phyloP scores from a whole-genome alignment of 2,329 filamentous ascomycete species.

The Zalaria obscura region DNA sequence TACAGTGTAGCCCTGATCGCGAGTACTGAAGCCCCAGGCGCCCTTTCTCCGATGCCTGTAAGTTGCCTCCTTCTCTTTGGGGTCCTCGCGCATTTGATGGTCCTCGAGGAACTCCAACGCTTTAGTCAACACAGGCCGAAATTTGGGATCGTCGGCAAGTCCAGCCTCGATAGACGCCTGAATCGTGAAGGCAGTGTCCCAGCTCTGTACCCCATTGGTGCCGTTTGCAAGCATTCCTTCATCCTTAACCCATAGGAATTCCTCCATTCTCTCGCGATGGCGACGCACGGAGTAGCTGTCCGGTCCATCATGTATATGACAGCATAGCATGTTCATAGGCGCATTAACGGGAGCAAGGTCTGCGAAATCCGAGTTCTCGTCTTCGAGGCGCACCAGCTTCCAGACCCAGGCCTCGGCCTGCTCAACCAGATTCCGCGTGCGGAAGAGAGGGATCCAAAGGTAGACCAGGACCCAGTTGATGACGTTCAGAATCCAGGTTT shows the following conservation, averaged over 20 bases:
- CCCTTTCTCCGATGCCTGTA: constrained; percentile 88
- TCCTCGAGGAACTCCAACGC: constrained; percentile 76
- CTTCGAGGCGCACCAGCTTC: constrained; percentile 77
- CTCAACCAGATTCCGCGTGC: constrained; percentile 49
- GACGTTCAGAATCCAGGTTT: constrained; percentile 66
- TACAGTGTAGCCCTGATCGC: constrained; percentile 84
- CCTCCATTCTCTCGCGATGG: constrained; percentile 68
- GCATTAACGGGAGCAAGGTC: constrained; percentile 80
- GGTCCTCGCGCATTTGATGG: constrained; percentile 81
- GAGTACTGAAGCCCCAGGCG: constrained; percentile 91
- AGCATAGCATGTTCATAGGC: constrained; percentile 77
- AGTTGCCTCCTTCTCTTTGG: constrained; percentile 59
- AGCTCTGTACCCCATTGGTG: constrained; percentile 94
- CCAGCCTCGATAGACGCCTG: constrained; percentile 70
- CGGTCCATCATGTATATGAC: constrained; percentile 73
- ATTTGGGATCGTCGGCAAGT: constrained; percentile 61
- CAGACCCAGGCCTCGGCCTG: constrained; percentile 70
- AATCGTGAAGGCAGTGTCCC: constrained; percentile 87
- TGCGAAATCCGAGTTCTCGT: constrained; percentile 80
- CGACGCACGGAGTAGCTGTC: constrained; percentile 55
- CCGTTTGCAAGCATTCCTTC: constrained; percentile 93
- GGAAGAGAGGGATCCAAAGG: constrained; percentile 67
- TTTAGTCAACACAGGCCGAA: constrained; percentile 69
- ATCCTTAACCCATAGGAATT: constrained; percentile 81
- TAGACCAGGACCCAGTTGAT: constrained; percentile 67